A percentile compares a stretch with the other conserved stretches of the same genome.
Conservation (phyloP, 768 basidiomycete genomes). For the Mycena metata region DNA sequence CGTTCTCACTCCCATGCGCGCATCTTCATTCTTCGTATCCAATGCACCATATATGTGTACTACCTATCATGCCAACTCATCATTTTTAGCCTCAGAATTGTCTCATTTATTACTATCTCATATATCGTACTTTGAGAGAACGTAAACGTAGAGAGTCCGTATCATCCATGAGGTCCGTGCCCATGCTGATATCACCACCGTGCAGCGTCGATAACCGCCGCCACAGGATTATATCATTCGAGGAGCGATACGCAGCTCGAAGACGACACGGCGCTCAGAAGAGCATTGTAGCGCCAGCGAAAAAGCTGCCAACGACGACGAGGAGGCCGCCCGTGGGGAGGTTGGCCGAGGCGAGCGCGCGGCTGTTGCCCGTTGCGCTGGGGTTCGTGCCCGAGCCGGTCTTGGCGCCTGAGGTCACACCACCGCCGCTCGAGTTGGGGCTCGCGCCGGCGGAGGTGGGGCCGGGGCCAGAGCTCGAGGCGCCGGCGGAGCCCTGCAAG, state of each 20-base stretch:
- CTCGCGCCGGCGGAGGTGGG: constrained; percentile 1
- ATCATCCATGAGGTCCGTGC: constrained; percentile 2
- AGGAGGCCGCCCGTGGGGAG: constrained; percentile 21
- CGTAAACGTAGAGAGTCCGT: neutral
- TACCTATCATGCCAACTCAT: too few relatives aligned
- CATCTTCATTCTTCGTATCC: too few relatives aligned
- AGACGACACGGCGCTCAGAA: constrained; percentile 11
- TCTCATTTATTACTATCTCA: too few relatives aligned
- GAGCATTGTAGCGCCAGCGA: constrained; percentile 19
- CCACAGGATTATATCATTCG: neutral
- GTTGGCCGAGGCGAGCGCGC: constrained; percentile 13
- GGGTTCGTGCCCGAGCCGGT: neutral
- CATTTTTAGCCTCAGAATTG: too few relatives aligned
- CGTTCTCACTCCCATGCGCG: too few relatives aligned
- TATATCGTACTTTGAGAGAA: too few relatives aligned
- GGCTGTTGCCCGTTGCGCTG: constrained; percentile 13
- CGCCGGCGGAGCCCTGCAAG: constrained; percentile 9
- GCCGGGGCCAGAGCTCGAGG: constrained; percentile 29
- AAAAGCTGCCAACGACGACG: constrained; percentile 18
- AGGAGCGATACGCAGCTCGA: neutral
- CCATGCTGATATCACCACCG: constrained; percentile 3
- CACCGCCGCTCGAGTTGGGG: constrained; percentile 4
- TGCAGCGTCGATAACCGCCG: too few relatives aligned
- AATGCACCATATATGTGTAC: too few relatives aligned
- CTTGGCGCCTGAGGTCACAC: neutral